Evolutionary conservation across 805 yeast genomes (phyloP), one percentile per base, ranked within the genome.

Genomic region (Clavispora vitiphila): DNA sequence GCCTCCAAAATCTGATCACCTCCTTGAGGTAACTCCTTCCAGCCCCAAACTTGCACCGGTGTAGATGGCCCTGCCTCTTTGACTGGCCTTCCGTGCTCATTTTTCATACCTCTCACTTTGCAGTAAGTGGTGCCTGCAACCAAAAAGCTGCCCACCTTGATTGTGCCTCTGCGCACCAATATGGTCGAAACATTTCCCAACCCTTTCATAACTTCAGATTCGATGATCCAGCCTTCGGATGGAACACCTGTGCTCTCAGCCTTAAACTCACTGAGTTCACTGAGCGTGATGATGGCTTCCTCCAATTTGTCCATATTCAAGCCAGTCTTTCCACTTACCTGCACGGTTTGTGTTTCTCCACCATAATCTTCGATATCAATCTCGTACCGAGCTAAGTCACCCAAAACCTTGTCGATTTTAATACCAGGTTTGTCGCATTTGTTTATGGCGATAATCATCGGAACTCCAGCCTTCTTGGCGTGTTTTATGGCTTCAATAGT

Each of bases 401-500:
- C 76, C 40, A 83, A 72, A 2, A 89, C 95, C 53, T 76, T 81
- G 20, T 86, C 89, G 1, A 88, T 74, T 37, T 87, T 78, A 6
- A 83, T 79, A 23, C 81, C 86, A 5, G 81, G 83, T 54, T 81
- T 83, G 58, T 91, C 99, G 52, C 95, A 84, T 61, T 93, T 93
- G 51, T 93, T 91, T 30, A 93, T 77, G 1, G 98, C 99, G 9
- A 93, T 96, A 41, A 93, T 82, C 48, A 90, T 69, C 0, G 90
- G 88, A 11, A 87, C 93, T 9, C 82, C 81, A 0, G 95, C 81
- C 38, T 78, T 78, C 49, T 83, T 83, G 4, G 95, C 90, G 62
- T 93, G 99, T 54, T 85, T 88, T 47, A 93, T 87, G 2, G 98
- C 98, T 61, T 93, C 99, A 31, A 81, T 73, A 0, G 99, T 93